Conservation (phyloP, 1,284 basidiomycete genomes). For the Naganishia liquefaciens region DNA sequence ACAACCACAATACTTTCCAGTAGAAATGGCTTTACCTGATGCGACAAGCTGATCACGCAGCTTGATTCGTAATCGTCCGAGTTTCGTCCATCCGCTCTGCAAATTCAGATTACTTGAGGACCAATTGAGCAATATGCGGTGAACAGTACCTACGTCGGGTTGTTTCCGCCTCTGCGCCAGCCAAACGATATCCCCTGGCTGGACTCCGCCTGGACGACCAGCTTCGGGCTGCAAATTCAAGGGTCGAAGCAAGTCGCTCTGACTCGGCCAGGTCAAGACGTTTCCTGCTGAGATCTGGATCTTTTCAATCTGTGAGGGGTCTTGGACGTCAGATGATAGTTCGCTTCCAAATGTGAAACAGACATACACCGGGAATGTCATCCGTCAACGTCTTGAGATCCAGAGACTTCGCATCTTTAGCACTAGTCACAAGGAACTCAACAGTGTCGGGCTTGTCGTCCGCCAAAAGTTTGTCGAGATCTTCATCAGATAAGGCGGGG, state of each 20-base stretch:
- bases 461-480: conserved; percentile 50
- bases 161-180: conserved; percentile 57
- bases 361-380: conserved; percentile 45
- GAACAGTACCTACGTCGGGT: conserved; percentile 54
- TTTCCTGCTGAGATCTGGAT: conserved; percentile 50
- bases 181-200: conserved; percentile 59
- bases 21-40: conserved; percentile 59
- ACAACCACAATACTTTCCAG: not conserved
- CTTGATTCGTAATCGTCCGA: conserved; percentile 71
- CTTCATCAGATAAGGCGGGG: conserved; percentile 48
- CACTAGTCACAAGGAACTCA: conserved; percentile 52
- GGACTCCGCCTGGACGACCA: conserved; percentile 44
- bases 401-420: conserved; percentile 41
- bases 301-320: conserved; percentile 41
- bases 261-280: conserved; percentile 44
- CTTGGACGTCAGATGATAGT: not conserved
- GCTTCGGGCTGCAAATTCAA: conserved; percentile 45
- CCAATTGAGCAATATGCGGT: conserved; percentile 33
- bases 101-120: conserved; percentile 20
- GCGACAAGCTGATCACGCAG: conserved; percentile 66
- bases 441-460: conserved; percentile 50
- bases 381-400: conserved; percentile 42
- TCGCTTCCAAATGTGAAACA: not conserved
- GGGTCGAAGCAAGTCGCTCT: conserved; percentile 46
- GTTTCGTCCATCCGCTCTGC: conserved; percentile 78